Conservation (phyloP, 129 eudicot genomes). For the Heracleum sosnowskyi region DNA sequence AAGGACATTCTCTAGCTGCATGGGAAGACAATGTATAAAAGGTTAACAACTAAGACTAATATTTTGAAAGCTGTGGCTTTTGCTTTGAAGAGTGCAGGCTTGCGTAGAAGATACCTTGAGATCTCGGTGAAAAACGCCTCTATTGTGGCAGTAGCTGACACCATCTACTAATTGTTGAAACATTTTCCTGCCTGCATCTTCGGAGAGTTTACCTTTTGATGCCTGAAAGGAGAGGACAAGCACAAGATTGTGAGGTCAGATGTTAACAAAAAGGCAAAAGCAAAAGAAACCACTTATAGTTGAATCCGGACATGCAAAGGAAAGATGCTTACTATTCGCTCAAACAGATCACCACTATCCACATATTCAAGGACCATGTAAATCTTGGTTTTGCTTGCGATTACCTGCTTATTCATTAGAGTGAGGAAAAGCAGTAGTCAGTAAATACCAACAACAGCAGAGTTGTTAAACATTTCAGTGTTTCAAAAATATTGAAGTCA, state of each 20-base stretch:
- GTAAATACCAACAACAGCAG: background rate
- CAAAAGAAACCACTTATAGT: background rate
- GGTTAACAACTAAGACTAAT: background rate
- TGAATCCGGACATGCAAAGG: background rate
- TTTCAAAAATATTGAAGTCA: background rate
- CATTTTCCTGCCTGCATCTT: constrained; percentile 52
- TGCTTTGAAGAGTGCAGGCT: background rate
- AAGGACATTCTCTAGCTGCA: constrained; percentile 86
- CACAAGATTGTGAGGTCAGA: background rate
- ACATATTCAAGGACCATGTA: constrained; percentile 90
- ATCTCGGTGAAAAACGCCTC: constrained; percentile 79
- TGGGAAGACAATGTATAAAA: constrained; percentile 4
- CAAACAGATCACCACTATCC: constrained; percentile 82
- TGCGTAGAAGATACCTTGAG: constrained; percentile 40
- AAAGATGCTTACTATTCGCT: constrained; percentile 53
- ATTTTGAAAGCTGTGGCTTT: background rate
- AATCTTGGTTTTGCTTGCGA: constrained; percentile 93
- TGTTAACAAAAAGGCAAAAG: constrained; percentile 1
- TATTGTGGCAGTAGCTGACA: constrained; percentile 69
- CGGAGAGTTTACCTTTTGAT: constrained; percentile 58
- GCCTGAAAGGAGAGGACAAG: constrained; percentile 28
- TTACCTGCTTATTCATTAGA: constrained; percentile 41
- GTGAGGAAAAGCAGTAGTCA: background rate
- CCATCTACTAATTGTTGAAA: constrained; percentile 78
- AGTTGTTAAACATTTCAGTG: background rate